Conservation (phyloP, 2,329 filamentous ascomycete species). For the Ophiognomonia clavigignenti-juglandacearum region DNA sequence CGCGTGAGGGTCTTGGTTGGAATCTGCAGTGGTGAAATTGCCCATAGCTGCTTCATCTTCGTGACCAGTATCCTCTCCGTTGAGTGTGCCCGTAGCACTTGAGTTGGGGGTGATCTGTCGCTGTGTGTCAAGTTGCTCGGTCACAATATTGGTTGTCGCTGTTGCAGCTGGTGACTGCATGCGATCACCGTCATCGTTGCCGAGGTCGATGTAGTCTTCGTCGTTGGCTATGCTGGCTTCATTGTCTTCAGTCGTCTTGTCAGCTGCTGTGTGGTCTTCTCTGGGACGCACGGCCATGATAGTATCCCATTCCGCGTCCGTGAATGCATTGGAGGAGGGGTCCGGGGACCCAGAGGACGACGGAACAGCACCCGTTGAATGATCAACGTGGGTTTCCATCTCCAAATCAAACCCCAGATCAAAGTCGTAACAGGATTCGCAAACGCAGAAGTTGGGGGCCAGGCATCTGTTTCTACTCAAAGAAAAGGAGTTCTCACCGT, state of each 20-base stretch:
- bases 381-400: neutral
- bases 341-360: neutral
- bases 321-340: neutral
- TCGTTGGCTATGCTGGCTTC: slow-evolving; percentile 11
- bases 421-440: slow-evolving; percentile 4
- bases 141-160: neutral
- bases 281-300: neutral
- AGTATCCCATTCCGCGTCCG: neutral
- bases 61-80: slow-evolving; percentile 34
- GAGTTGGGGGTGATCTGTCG: slow-evolving; percentile 16
- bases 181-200: neutral
- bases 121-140: neutral
- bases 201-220: slow-evolving; percentile 16
- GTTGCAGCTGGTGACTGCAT: neutral
- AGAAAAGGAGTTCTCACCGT: slow-evolving; percentile 12
- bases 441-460: slow-evolving; percentile 2
- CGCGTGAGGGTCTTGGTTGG: slow-evolving; percentile 1
- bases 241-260: slow-evolving; percentile 4
- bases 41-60: slow-evolving; percentile 23
- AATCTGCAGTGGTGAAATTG: slow-evolving; percentile 19
- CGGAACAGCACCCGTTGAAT: neutral
- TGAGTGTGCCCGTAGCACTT: slow-evolving; percentile 27
- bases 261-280: slow-evolving; percentile 3
- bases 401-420: no score
- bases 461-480: neutral